phyloP scores from a whole-genome alignment of 2,329 filamentous ascomycete genomes.

The Ceratocystis eucalypticola region DNA sequence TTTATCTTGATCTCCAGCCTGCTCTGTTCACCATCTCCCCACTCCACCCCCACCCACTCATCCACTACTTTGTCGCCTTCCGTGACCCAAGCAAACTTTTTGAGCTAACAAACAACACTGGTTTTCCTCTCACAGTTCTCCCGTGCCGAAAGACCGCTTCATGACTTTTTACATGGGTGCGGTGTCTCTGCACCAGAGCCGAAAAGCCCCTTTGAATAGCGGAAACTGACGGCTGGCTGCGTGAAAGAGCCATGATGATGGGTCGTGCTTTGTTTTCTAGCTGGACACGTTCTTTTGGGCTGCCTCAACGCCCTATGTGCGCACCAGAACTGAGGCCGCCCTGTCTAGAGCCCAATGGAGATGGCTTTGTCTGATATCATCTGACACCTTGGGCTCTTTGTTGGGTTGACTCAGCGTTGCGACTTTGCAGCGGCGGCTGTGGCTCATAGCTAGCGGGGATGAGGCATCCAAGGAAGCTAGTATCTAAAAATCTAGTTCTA shows the following conservation, averaged over 20 bases:
- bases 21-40: neutral
- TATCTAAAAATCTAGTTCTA: neutral
- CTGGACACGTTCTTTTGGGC: neutral
- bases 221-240: neutral
- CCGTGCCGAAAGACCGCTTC: slow-evolving; percentile 33
- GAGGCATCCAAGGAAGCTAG: neutral
- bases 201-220: slow-evolving; percentile 13
- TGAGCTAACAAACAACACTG: slow-evolving; percentile 17
- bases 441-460: neutral
- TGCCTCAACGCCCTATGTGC: neutral
- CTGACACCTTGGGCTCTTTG: neutral
- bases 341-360: neutral
- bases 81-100: slow-evolving; percentile 7
- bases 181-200: slow-evolving; percentile 11
- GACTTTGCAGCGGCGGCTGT: neutral
- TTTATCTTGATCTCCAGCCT: neutral
- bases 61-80: neutral
- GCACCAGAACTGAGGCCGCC: neutral
- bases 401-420: neutral
- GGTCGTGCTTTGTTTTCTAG: neutral
- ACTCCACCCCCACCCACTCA: neutral
- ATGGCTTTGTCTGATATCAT: neutral
- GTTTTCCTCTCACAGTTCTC: slow-evolving; percentile 32
- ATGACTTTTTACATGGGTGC: slow-evolving; percentile 25
- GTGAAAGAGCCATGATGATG: neutral